Conservation (phyloP, 306 rosid species). For the Fragaria iinumae region DNA sequence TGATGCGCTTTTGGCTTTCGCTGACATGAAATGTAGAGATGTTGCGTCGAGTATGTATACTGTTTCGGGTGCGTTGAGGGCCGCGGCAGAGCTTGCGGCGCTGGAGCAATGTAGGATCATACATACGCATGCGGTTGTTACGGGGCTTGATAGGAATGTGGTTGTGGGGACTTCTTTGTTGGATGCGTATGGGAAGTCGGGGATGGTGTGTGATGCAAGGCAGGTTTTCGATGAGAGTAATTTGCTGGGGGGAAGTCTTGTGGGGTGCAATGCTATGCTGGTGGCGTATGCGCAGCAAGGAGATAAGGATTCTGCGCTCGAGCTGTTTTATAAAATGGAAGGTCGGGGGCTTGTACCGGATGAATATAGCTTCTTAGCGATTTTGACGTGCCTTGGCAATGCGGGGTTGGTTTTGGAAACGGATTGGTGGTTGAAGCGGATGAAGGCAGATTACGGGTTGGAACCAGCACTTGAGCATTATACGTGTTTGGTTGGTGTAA, state of each 20-base stretch:
- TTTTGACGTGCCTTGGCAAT: slow-evolving; percentile 54
- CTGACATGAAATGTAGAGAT: slow-evolving; percentile 46
- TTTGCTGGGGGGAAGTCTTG: slow-evolving; percentile 40
- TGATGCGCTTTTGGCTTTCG: slow-evolving; percentile 45
- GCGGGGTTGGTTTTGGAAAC: slow-evolving; percentile 55
- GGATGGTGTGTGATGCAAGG: slow-evolving; percentile 65
- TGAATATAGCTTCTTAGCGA: slow-evolving; percentile 69
- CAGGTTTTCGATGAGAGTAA: slow-evolving; percentile 52
- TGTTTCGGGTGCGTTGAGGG: slow-evolving; percentile 62
- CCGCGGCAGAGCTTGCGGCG: slow-evolving; percentile 67
- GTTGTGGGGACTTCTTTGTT: slow-evolving; percentile 61
- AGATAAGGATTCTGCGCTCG: slow-evolving; percentile 38
- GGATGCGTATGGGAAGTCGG: slow-evolving; percentile 80
- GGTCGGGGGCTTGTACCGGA: slow-evolving; percentile 54
- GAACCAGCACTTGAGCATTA: slow-evolving; percentile 77
- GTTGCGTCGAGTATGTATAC: slow-evolving; percentile 55
- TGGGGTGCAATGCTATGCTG: slow-evolving; percentile 88
- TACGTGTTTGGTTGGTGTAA: slow-evolving; percentile 81
- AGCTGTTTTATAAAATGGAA: slow-evolving; percentile 52
- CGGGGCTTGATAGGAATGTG: slow-evolving; percentile 48
- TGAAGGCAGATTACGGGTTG: slow-evolving; percentile 53
- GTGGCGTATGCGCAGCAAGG: slow-evolving; percentile 82
- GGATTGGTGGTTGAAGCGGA: slow-evolving; percentile 61
- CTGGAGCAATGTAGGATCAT: slow-evolving; percentile 73
- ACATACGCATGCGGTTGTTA: slow-evolving; percentile 53